Evolutionary conservation across 2,329 filamentous ascomycete genomes (phyloP), one percentile per base, ranked within the genome.

Genomic region (Samsoniella hepiali): DNA sequence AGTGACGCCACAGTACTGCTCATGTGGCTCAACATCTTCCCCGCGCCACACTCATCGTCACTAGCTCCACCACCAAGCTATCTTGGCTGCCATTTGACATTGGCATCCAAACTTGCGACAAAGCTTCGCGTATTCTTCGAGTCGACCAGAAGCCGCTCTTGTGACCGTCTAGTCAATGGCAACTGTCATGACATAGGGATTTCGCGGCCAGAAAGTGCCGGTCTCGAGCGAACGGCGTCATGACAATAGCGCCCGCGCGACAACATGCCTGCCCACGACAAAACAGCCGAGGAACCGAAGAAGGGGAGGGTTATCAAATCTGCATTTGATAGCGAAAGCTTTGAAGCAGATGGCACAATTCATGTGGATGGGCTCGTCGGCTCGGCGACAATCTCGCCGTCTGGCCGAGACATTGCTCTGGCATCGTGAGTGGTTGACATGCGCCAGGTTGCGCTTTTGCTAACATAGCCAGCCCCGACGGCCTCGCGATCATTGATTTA

Each of bases 341-440:
- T 97, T 69, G 91, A 93, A 69, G 85, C 89, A 67, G 90, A 96
- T 76, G 89, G 90, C 59, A 91, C 89, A 1, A 93, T 97, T 69
- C 88, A 91, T 70, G 90, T 97, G 58, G 89, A 93, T 67, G 84
- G 84, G n/a, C 76, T 85, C 29, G 91, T 97, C 59, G 93, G 93
- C 55, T 96, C 94, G 6, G 93, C 94, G 69, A 94, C 92, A 65
- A 97, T 97, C 76, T 96, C 93, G 27, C 93, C 93, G 2, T 93
- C 90, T 65, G 93, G 94, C 56, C 86, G 94, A 70, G 94, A 97
- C 78, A 87, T 97, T 63, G 93, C 94, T 42, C 82, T 97, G 67
- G 94, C 93, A 62, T 96, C 92, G 82, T 85, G 71, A 76, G 82
- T 77, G 73, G 74, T 78, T 38, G 3, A 22, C 6, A 42, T 9